These are phyloP conservation scores for Pseudogymnoascus sp. DNA, from an alignment of 2,329 filamentous ascomycete species.

Conservation along the genomic window DNA sequence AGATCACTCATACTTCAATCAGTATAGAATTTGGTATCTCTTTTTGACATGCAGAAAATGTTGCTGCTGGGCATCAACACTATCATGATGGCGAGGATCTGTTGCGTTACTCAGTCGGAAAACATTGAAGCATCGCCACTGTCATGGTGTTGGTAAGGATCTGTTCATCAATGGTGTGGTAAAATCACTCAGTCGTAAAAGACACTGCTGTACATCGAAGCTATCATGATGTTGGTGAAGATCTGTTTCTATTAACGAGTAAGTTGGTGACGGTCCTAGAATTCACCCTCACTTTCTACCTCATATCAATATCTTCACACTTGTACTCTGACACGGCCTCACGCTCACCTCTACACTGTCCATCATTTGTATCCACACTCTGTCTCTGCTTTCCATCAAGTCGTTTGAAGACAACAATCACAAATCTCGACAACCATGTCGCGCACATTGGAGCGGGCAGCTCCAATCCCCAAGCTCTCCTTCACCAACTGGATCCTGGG, in stretches of 20 bases:
- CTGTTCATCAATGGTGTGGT: too few relatives aligned
- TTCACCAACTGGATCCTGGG: constrained; percentile 26
- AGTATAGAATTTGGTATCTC: too few relatives aligned
- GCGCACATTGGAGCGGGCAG: not conserved
- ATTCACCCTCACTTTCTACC: not conserved
- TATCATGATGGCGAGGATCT: too few relatives aligned
- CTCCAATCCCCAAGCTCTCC: constrained; percentile 15
- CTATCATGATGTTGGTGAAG: too few relatives aligned
- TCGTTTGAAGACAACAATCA: not conserved
- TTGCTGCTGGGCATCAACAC: too few relatives aligned
- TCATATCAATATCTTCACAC: not conserved
- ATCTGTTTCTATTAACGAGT: not conserved
- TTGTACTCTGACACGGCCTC: not conserved
- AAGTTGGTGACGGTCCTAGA: not conserved
- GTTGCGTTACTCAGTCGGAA: too few relatives aligned
- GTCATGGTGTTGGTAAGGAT: too few relatives aligned
- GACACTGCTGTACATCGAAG: too few relatives aligned
- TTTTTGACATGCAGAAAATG: too few relatives aligned
- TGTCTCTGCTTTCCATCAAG: not conserved
- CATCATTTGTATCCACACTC: not conserved
- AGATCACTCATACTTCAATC: too few relatives aligned
- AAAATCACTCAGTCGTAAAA: too few relatives aligned
- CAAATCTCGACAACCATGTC: not conserved
- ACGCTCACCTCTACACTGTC: not conserved
- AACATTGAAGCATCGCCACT: too few relatives aligned